A percentile compares a stretch with the other conserved stretches of the same genome.
These are phyloP conservation scores for Eucalyptus coolabah DNA, from an alignment of 345 rosid genomes.

Conservation along the genomic window DNA sequence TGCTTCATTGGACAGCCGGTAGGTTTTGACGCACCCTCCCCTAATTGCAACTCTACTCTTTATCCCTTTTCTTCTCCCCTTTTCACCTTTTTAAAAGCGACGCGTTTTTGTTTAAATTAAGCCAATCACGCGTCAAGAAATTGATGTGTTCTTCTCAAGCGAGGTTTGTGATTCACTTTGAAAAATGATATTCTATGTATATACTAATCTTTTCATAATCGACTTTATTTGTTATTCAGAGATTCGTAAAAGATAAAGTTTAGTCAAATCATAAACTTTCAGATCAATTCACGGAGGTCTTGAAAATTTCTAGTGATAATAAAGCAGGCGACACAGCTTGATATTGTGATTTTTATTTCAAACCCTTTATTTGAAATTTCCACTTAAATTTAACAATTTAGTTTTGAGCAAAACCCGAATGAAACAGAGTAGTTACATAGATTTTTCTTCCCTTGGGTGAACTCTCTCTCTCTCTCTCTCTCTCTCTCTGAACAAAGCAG, in stretches of 20 bases:
- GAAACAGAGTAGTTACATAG: fast-evolving
- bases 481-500: neutral
- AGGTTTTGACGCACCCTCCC: neutral
- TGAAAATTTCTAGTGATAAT: neutral
- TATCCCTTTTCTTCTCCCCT: neutral
- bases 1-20: neutral
- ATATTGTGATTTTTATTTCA: neutral
- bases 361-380: neutral
- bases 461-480: neutral
- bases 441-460: neutral
- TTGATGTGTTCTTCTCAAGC: neutral
- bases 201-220: neutral
- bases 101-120: neutral
- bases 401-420: neutral
- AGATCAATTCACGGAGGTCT: fast-evolving
- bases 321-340: neutral
- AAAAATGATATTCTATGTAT: neutral
- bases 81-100: neutral
- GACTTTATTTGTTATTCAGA: fast-evolving
- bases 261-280: neutral
- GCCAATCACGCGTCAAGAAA: neutral
- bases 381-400: neutral
- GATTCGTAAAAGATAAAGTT: fast-evolving
- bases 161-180: neutral
- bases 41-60: neutral